Percentiles rank a stretch among this genome's conserved stretches.
phyloP scores from a whole-genome alignment of 257 asterid species.

The Mitragyna speciosa region DNA sequence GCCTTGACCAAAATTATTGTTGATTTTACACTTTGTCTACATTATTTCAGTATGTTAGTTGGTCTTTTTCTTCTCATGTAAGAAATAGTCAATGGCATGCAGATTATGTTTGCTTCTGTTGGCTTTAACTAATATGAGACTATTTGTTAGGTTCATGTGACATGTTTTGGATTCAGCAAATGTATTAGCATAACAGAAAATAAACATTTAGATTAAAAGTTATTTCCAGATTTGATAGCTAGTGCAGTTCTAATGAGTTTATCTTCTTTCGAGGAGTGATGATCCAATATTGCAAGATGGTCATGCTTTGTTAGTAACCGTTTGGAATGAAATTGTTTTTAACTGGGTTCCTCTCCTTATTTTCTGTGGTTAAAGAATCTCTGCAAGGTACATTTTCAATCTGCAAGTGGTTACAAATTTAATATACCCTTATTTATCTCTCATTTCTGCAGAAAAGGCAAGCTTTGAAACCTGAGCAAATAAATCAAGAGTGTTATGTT shows the following conservation, averaged over 20 bases:
- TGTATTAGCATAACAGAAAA: background rate
- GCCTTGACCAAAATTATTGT: background rate
- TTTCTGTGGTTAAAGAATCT: background rate
- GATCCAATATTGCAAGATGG: background rate
- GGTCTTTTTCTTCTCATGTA: background rate
- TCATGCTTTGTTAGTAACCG: background rate
- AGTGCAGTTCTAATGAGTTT: background rate
- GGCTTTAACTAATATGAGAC: background rate
- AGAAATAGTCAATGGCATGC: background rate
- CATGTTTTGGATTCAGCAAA: background rate
- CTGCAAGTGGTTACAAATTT: background rate
- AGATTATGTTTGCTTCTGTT: background rate
- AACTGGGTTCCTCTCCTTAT: constrained; percentile 10
- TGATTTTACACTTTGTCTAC: background rate
- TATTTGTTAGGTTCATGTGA: background rate
- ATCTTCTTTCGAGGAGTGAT: background rate
- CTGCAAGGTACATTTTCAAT: background rate
- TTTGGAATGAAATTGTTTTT: background rate
- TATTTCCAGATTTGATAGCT: background rate
- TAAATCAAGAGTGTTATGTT: constrained; percentile 69
- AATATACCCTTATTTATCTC: constrained; percentile 14
- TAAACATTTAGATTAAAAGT: background rate
- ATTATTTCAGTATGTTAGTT: background rate
- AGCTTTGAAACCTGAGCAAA: constrained; percentile 71
- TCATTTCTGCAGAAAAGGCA: constrained; percentile 58